Evolutionary conservation across 345 rosid genomes (phyloP), one percentile per base, ranked within the genome.

Genomic region (Mercurialis annua): DNA sequence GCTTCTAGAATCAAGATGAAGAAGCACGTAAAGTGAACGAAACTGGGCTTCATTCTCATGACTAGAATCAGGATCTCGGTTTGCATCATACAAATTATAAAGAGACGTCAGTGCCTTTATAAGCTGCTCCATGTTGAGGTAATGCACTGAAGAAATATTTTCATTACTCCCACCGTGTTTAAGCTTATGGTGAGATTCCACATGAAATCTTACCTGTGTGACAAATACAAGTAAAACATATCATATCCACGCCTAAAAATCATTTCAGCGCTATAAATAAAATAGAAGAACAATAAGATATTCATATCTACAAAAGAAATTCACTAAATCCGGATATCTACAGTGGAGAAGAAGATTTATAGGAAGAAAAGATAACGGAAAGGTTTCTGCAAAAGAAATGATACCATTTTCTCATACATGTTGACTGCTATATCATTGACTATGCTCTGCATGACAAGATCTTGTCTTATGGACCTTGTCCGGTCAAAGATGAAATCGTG

Each of bases 401-500:
- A 44, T 88, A 92, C 98, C 83, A 92, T 90, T 84, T 89, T 78
- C 75, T 90, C 96, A 3, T 83, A 90, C 77, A 93, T 85, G 84
- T 40, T 27, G 76, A 93, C 78, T 49, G 76, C 94, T 82, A 72
- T 73, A 43, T 81, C 80, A 67, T 76, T 81, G 71, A 79, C 81
- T 68, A 93, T 78, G 68, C 85, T 83, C 76, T 93, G 98, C 90
- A 90, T 93, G 77, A 83, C 87, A 49, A 90, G 86, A 72, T 93
- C 98, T 78, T 93, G 97, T 76, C 98, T 84, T 54, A 93, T 79
- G 56, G 98, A 93, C 81, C 98, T 82, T 44, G 88, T 90, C 84
- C 98, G 84, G 74, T 93, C 98, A 80, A 85, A 93, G 63, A 93
- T 64, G 73, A 93, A 93, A 85, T 87, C 98, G 79, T 90, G 98